Conservation (phyloP, 768 basidiomycete species). For the Rhodotorula paludigena region DNA sequence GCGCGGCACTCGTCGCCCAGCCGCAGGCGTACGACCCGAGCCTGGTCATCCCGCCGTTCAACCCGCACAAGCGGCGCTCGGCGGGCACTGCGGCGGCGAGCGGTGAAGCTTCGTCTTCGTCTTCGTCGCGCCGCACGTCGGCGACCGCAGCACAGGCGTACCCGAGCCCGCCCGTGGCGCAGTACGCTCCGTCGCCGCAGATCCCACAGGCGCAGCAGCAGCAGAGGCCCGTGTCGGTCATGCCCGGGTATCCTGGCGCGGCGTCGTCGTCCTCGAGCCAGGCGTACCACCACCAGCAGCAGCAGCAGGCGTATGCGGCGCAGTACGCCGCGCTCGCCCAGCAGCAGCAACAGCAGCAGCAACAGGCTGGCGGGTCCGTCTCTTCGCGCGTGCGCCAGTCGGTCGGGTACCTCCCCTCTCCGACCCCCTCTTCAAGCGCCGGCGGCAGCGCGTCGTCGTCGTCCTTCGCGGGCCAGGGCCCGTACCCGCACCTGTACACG, state of each 20-base stretch:
- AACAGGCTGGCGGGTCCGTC: constrained; percentile 16
- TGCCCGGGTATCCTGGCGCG: background rate
- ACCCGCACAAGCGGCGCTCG: constrained; percentile 33
- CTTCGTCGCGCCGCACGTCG: background rate
- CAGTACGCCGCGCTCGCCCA: constrained; percentile 3
- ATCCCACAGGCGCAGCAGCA: background rate
- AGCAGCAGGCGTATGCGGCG: background rate
- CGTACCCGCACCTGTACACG: constrained; percentile 38
- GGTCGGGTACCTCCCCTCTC: constrained; percentile 28
- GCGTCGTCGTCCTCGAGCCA: background rate
- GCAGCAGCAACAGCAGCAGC: constrained; percentile 13
- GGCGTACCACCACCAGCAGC: background rate
- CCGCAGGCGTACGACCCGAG: constrained; percentile 20
- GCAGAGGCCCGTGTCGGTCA: constrained; percentile 3
- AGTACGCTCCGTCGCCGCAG: constrained; percentile 5
- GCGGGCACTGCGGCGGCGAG: background rate
- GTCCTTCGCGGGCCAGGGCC: constrained; percentile 17
- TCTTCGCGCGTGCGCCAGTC: constrained; percentile 32
- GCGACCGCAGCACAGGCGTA: background rate
- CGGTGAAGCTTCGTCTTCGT: background rate
- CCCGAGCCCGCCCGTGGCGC: background rate
- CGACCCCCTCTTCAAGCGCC: background rate
- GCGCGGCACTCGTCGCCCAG: background rate
- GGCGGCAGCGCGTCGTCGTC: too few relatives aligned
- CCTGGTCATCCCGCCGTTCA: constrained; percentile 38